Percentiles rank a stretch among this genome's conserved stretches.
phyloP scores from a whole-genome alignment of 441 rosid species.

The Isatis lusitanica region DNA sequence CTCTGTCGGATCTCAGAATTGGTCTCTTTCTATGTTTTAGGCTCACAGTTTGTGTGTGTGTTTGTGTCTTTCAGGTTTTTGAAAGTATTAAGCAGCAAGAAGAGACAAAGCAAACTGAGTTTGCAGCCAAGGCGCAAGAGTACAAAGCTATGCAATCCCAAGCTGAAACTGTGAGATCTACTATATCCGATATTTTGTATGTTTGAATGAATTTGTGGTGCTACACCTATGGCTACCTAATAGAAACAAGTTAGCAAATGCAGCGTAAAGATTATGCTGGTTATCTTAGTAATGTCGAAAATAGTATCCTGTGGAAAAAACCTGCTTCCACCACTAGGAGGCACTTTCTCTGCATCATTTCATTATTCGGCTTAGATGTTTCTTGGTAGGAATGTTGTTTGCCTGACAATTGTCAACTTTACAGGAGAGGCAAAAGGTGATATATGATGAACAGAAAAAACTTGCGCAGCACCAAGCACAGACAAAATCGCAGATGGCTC shows the following conservation, averaged over 20 bases:
- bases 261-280: neutral
- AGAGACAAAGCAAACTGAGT: conserved; percentile 70
- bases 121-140: conserved; percentile 66
- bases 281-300: neutral
- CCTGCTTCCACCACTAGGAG: conserved; percentile 21
- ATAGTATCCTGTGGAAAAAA: conserved; percentile 3
- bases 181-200: neutral
- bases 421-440: conserved; percentile 92
- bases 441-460: conserved; percentile 91
- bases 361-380: neutral
- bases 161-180: conserved; percentile 74
- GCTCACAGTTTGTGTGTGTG: conserved; percentile 10
- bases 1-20: neutral
- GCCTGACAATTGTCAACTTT: conserved; percentile 30
- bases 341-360: conserved; percentile 23
- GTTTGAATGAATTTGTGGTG: neutral
- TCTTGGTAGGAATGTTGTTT: neutral
- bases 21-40: conserved; percentile 5
- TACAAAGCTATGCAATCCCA: conserved; percentile 87
- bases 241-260: neutral
- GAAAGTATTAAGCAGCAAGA: conserved; percentile 75
- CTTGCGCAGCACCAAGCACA: conserved; percentile 91
- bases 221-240: neutral
- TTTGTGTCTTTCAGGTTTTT: conserved; percentile 55
- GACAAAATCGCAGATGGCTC: conserved; percentile 93